Evolutionary conservation across 2,329 filamentous ascomycete genomes (phyloP).

Genomic region (Emmonsiellopsis sp.): DNA sequence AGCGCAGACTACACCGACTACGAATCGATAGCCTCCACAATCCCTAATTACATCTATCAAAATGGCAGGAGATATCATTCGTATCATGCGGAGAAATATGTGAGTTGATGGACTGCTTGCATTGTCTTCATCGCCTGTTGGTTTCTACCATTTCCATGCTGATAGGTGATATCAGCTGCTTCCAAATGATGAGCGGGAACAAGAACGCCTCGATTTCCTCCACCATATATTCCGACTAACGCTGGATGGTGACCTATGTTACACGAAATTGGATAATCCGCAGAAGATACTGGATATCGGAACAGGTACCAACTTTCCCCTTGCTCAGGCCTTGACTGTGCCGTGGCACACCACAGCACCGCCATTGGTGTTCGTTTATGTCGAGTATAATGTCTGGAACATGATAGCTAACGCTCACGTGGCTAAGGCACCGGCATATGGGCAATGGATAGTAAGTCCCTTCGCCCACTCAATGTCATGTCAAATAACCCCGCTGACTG

Average conservation of each 20-base stretch:
- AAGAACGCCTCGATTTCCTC: constrained; percentile 33
- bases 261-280: constrained; percentile 19
- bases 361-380: too few relatives aligned
- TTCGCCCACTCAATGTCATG: background rate
- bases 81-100: constrained; percentile 12
- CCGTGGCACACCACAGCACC: too few relatives aligned
- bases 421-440: constrained; percentile 21
- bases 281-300: constrained; percentile 25
- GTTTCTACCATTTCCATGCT: constrained; percentile 3
- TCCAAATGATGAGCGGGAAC: constrained; percentile 21
- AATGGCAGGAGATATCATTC: constrained; percentile 16
- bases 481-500: background rate
- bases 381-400: too few relatives aligned
- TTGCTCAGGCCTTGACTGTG: too few relatives aligned
- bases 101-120: constrained; percentile 14
- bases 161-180: constrained; percentile 2
- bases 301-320: constrained; percentile 18
- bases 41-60: constrained; percentile 14
- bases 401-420: background rate
- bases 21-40: constrained; percentile 9
- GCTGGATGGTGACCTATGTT: constrained; percentile 24
- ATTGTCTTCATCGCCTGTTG: constrained; percentile 6
- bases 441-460: constrained; percentile 20
- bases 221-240: constrained; percentile 25
- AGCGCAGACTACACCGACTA: background rate